These are phyloP conservation scores for Cladobotryum mycophilum DNA, from an alignment of 2,329 filamentous ascomycete genomes.

Conservation along the genomic window DNA sequence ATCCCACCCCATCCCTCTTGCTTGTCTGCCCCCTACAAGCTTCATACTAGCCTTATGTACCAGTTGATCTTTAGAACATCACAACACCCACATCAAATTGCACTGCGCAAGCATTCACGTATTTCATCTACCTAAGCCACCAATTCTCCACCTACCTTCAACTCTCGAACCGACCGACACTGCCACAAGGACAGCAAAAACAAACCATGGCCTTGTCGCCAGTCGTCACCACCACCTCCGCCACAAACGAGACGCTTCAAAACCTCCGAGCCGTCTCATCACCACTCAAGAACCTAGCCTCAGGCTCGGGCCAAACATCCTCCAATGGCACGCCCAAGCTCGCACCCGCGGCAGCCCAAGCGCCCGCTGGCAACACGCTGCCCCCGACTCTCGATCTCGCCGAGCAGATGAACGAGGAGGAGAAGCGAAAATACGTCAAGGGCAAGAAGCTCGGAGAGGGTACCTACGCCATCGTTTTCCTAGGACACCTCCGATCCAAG, in stretches of 20 bases:
- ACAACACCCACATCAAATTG: no score
- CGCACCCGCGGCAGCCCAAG: slow-evolving; percentile 21
- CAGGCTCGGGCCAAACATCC: slow-evolving; percentile 33
- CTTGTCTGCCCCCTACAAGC: no score
- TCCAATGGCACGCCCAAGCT: slow-evolving; percentile 41
- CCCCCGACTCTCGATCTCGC: slow-evolving; percentile 51
- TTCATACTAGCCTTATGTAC: no score
- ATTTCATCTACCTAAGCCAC: no score
- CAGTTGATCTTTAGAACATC: no score
- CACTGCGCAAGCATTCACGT: no score
- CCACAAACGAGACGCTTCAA: slow-evolving; percentile 24
- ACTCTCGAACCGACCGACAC: no score
- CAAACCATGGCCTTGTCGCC: slow-evolving; percentile 41
- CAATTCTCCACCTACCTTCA: no score
- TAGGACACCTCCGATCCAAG: slow-evolving; percentile 70
- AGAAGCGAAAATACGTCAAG: slow-evolving; percentile 86
- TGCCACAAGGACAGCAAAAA: not conserved
- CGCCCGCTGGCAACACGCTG: slow-evolving; percentile 18
- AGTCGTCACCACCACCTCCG: slow-evolving; percentile 29
- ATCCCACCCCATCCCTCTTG: no score
- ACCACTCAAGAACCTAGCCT: slow-evolving; percentile 36
- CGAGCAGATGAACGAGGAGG: slow-evolving; percentile 76
- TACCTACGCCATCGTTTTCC: slow-evolving; percentile 94
- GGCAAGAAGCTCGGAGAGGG: slow-evolving; percentile 92
- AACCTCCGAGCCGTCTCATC: slow-evolving; percentile 33